Evolutionary conservation across 768 basidiomycete species (phyloP).

Genomic region (Termitomyces heimii): DNA sequence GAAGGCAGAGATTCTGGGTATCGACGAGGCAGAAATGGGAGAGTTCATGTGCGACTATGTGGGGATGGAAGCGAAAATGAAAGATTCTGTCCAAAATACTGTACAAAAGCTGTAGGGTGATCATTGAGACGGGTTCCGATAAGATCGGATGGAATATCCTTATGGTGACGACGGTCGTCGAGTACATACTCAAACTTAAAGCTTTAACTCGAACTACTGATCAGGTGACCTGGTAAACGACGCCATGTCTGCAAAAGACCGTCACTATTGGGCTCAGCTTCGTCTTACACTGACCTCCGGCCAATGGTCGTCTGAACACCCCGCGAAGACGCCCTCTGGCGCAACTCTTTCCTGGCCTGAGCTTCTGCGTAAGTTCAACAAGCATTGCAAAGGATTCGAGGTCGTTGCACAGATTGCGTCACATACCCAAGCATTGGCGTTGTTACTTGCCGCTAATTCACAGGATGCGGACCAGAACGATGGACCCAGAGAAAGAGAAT

Average conservation of each 20-base stretch:
- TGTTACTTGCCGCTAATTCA: conserved; percentile 45
- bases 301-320: conserved; percentile 56
- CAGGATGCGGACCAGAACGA: conserved; percentile 55
- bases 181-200: background rate
- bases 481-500: conserved; percentile 23
- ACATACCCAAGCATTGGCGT: conserved; percentile 58
- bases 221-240: background rate
- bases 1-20: background rate
- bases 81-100: background rate
- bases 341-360: conserved; percentile 63
- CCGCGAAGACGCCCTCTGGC: conserved; percentile 57
- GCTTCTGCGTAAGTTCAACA: conserved; percentile 81
- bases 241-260: conserved; percentile 42
- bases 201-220: background rate
- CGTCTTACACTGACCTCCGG: conserved; percentile 67
- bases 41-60: background rate
- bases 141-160: background rate
- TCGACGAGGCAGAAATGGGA: background rate
- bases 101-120: no score
- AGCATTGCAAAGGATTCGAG: conserved; percentile 61
- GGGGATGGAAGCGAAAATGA: background rate
- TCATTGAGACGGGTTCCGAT: background rate
- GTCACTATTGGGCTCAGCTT: conserved; percentile 76
- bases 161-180: background rate
- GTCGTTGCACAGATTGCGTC: conserved; percentile 63